Conservation (phyloP, 2,329 filamentous ascomycete species). For the Tolypocladium sp. region DNA sequence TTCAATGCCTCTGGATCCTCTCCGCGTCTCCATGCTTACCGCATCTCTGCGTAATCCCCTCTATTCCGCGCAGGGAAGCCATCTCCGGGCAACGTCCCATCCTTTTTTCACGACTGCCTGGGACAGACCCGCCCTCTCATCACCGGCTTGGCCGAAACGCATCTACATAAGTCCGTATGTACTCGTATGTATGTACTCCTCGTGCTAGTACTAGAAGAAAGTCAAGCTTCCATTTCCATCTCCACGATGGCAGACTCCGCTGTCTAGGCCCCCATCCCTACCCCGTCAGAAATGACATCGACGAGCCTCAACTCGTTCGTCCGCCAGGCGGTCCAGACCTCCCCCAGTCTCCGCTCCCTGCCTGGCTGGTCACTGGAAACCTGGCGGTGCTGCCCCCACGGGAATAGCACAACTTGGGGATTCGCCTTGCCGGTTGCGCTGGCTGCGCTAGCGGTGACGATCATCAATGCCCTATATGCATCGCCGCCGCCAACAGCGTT, state of each 20-base stretch:
- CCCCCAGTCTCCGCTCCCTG: not conserved
- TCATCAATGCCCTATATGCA: not conserved
- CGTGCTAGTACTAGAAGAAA: not conserved
- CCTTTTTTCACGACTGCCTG: not conserved
- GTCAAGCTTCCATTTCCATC: not conserved
- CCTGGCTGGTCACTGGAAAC: not conserved
- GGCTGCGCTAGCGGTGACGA: not conserved
- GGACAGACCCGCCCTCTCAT: not conserved
- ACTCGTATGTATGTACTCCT: no score
- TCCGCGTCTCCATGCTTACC: not conserved
- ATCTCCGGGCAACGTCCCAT: not conserved
- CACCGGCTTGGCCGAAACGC: not conserved
- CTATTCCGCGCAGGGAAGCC: not conserved
- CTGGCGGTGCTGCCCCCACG: not conserved
- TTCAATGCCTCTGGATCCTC: no score
- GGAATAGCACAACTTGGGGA: not conserved
- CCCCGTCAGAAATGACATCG: not conserved
- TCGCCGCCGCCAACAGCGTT: not conserved
- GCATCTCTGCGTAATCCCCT: not conserved
- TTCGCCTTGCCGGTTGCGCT: not conserved
- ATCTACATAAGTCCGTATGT: no score
- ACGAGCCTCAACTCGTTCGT: not conserved
- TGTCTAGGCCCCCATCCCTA: not conserved
- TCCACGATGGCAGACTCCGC: not conserved
- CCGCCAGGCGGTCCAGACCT: not conserved